These are phyloP conservation scores for Cornus kousa DNA, from an alignment of 148 eudicot species.

Conservation along the genomic window DNA sequence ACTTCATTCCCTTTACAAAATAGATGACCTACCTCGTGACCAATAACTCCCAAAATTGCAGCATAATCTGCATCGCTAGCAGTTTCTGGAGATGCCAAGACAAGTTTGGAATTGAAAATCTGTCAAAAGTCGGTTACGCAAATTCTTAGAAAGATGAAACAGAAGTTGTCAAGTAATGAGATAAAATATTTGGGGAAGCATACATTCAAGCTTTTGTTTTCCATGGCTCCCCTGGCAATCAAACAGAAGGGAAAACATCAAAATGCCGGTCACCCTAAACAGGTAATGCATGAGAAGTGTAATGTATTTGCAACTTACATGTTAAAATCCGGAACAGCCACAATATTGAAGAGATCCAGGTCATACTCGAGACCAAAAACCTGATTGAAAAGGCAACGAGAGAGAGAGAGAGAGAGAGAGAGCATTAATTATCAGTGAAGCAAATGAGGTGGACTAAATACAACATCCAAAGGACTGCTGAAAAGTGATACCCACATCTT, in stretches of 20 bases:
- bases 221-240: constrained; percentile 97
- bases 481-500: constrained; percentile 57
- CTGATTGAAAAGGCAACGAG: constrained; percentile 22
- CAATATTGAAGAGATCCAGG: constrained; percentile 90
- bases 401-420: constrained; percentile 5
- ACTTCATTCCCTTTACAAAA: constrained; percentile 2
- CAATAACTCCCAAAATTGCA: constrained; percentile 96
- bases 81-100: constrained; percentile 99
- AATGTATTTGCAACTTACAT: constrained; percentile 48
- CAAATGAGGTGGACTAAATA: background rate
- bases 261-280: background rate
- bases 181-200: constrained; percentile 15
- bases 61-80: constrained; percentile 95
- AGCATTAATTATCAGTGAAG: background rate
- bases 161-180: constrained; percentile 1
- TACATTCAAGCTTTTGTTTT: constrained; percentile 97
- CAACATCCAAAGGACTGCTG: background rate
- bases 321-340: constrained; percentile 99
- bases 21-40: constrained; percentile 75
- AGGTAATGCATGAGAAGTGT: background rate
- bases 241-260: constrained; percentile 5
- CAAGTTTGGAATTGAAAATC: constrained; percentile 97
- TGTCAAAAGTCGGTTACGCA: constrained; percentile 27
- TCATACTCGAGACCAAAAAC: constrained; percentile 98
- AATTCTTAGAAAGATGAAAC: constrained; percentile 9